Conservation (phyloP, 2,329 filamentous ascomycete species). For the Nothopassalora personata region DNA sequence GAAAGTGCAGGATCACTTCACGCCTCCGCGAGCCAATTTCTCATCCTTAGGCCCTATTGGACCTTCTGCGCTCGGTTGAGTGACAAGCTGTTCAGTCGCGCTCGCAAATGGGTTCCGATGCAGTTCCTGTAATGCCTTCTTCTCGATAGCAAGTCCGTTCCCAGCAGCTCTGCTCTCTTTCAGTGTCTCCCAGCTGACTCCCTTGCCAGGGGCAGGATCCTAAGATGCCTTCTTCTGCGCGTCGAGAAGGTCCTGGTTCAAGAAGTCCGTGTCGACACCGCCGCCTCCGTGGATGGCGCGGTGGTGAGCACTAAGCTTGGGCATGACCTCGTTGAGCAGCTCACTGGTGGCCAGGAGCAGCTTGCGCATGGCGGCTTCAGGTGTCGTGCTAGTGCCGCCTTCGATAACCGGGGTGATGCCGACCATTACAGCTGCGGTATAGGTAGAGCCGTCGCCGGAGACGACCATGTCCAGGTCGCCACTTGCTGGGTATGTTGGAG, state of each 20-base stretch:
- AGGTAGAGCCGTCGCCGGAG: slow-evolving; percentile 12
- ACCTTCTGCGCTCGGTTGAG: not conserved
- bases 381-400: slow-evolving; percentile 12
- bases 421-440: slow-evolving; percentile 7
- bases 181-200: not conserved
- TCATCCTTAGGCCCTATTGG: not conserved
- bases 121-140: not conserved
- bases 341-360: slow-evolving; percentile 23
- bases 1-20: not conserved
- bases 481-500: not conserved
- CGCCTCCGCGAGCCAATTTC: not conserved
- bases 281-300: slow-evolving; percentile 27
- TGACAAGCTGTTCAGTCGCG: not conserved
- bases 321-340: slow-evolving; percentile 20
- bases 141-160: not conserved
- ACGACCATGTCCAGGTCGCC: slow-evolving; percentile 20
- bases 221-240: slow-evolving; percentile 12
- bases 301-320: slow-evolving; percentile 23
- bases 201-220: not conserved
- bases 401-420: slow-evolving; percentile 24
- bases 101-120: not conserved
- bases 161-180: not conserved
- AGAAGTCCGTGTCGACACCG: slow-evolving; percentile 22
- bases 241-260: slow-evolving; percentile 11
- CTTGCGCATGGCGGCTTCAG: slow-evolving; percentile 23